A percentile compares a stretch with the other conserved stretches of the same genome.
Conservation (phyloP, 805 yeast species). For the Sugiyamaella lignohabitans region DNA sequence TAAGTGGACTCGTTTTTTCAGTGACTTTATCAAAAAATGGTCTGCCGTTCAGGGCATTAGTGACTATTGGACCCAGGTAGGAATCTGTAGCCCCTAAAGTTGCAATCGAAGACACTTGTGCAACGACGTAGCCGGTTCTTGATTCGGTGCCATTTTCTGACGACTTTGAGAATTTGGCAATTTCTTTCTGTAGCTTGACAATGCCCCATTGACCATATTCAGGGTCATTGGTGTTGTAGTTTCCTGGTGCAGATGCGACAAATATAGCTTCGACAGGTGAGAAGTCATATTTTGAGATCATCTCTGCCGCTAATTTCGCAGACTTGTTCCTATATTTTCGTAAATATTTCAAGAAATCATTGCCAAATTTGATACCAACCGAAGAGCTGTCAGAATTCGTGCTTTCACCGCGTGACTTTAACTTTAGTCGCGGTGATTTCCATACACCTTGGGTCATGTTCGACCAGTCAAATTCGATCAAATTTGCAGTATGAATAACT, state of each 20-base stretch:
- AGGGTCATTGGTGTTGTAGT: conserved; percentile 10
- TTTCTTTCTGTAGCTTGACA: conserved; percentile 13
- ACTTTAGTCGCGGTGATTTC: conserved; percentile 23
- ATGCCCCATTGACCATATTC: conserved; percentile 22
- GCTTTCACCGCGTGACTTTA: background rate
- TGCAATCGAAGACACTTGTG: conserved; percentile 29
- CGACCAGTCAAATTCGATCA: conserved; percentile 29
- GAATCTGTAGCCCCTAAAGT: conserved; percentile 20
- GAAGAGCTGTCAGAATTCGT: too few species aligned
- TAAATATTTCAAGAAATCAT: conserved; percentile 25
- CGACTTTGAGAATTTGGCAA: conserved; percentile 2
- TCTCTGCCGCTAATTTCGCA: conserved; percentile 13
- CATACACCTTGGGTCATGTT: conserved; percentile 31
- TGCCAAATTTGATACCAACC: conserved; percentile 17
- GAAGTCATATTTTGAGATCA: conserved; percentile 25
- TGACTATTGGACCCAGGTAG: conserved; percentile 18
- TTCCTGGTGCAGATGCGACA: conserved; percentile 31
- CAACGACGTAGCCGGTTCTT: conserved; percentile 10
- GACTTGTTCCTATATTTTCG: conserved; percentile 18
- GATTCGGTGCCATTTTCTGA: background rate
- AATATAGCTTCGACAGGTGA: conserved; percentile 21
- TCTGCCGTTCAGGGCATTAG: conserved; percentile 10
- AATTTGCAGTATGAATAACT: conserved; percentile 31
- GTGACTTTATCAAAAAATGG: conserved; percentile 22
- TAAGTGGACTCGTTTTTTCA: conserved; percentile 30